These are phyloP conservation scores for Penicillium desertorum DNA, from an alignment of 495 filamentous ascomycete species.

Conservation along the genomic window DNA sequence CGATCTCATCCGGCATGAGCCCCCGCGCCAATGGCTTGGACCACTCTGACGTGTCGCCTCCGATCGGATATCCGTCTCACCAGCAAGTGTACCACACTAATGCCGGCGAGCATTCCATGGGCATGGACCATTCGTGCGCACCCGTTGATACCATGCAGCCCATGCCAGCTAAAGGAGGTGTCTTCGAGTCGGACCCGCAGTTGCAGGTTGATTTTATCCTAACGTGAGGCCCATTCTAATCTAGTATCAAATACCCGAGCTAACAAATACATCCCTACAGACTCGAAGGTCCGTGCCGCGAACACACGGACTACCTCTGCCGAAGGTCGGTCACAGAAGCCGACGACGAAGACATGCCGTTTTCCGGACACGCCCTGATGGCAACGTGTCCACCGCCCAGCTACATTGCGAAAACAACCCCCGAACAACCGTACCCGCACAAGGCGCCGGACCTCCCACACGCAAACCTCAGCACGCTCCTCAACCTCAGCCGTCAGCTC, in stretches of 20 bases:
- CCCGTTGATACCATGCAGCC: constrained; percentile 26
- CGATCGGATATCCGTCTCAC: constrained; percentile 32
- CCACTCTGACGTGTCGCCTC: constrained; percentile 37
- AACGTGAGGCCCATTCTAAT: constrained; percentile 63
- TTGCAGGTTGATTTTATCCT: constrained; percentile 94
- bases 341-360: constrained; percentile 50
- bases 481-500: constrained; percentile 80
- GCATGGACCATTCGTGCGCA: constrained; percentile 33
- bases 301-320: constrained; percentile 74
- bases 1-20: constrained; percentile 37
- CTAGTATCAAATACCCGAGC: constrained; percentile 7
- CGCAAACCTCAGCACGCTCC: constrained; percentile 71
- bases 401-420: constrained; percentile 46
- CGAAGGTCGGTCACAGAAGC: constrained; percentile 48
- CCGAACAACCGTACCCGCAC: constrained; percentile 43
- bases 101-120: constrained; percentile 32
- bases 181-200: constrained; percentile 76
- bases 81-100: constrained; percentile 34
- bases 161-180: constrained; percentile 42
- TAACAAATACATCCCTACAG: constrained; percentile 46
- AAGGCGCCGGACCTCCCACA: constrained; percentile 58
- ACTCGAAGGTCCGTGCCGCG: constrained; percentile 92
- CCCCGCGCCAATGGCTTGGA: constrained; percentile 36
- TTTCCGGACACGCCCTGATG: constrained; percentile 87
- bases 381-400: constrained; percentile 73